Evolutionary conservation across 371 early-diverging fungal genomes (phyloP).

Genomic region (Syncephalastrum racemosum): DNA sequence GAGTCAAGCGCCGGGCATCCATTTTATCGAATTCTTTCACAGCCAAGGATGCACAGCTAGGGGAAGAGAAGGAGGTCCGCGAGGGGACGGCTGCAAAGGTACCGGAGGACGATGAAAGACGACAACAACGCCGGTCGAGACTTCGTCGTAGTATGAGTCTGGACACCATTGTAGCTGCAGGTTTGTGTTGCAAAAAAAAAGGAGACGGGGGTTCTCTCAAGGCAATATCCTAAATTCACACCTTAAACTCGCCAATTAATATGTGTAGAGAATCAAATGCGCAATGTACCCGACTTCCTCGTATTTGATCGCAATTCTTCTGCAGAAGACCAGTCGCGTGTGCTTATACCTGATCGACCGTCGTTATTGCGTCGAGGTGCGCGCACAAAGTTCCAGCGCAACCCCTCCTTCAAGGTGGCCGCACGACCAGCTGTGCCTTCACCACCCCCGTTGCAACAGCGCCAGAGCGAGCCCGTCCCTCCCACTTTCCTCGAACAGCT

Average conservation of each 20-base stretch:
- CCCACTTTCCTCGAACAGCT: no score
- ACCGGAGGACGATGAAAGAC: not conserved
- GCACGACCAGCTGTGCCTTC: slow-evolving; percentile 20
- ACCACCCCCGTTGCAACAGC: slow-evolving; percentile 10
- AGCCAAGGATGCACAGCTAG: slow-evolving; percentile 34
- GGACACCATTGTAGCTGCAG: slow-evolving; percentile 32
- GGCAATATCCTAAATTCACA: not conserved
- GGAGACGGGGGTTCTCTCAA: not conserved
- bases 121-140: slow-evolving; percentile 17
- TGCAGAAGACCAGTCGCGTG: slow-evolving; percentile 44
- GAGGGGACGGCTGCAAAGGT: slow-evolving; percentile 3
- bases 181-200: slow-evolving; percentile 17
- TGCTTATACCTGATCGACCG: slow-evolving; percentile 48
- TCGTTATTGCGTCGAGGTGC: slow-evolving; percentile 49
- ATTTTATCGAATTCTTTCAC: slow-evolving; percentile 52
- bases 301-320: slow-evolving; percentile 54
- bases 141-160: slow-evolving; percentile 52
- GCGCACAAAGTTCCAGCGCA: slow-evolving; percentile 52
- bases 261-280: slow-evolving; percentile 12
- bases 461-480: no score
- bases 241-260: slow-evolving; percentile 1
- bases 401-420: slow-evolving; percentile 25
- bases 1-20: slow-evolving; percentile 44
- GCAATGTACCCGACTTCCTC: slow-evolving; percentile 37
- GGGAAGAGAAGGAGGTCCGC: slow-evolving; percentile 22